phyloP scores from a whole-genome alignment of 495 filamentous ascomycete genomes.

The Hypoxylon perforatum region DNA sequence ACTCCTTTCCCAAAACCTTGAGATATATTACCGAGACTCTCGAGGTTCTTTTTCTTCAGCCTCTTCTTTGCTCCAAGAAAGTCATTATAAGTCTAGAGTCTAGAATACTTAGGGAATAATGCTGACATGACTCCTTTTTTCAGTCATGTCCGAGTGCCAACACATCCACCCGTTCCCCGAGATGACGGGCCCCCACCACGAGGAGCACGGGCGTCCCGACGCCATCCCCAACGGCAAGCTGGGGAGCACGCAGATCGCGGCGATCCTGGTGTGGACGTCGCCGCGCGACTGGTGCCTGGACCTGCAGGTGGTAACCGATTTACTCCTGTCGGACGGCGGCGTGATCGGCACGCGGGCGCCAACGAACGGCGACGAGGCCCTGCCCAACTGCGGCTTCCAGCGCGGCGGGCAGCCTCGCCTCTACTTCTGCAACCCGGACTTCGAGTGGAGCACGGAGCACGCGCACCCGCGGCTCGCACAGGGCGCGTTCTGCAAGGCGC shows the following conservation, averaged over 20 bases:
- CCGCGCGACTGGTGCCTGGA: constrained; percentile 85
- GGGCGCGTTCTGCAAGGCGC: constrained; percentile 78
- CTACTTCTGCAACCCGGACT: constrained; percentile 84
- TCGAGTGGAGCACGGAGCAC: constrained; percentile 81
- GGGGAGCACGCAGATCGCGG: constrained; percentile 69
- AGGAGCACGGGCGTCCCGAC: constrained; percentile 66
- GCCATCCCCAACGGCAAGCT: constrained; percentile 66
- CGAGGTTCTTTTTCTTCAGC: too few relatives aligned
- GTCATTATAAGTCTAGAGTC: too few relatives aligned
- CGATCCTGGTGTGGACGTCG: constrained; percentile 82
- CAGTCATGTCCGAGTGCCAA: constrained; percentile 71
- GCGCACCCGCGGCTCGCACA: constrained; percentile 84
- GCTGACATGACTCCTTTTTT: too few relatives aligned
- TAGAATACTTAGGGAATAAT: too few relatives aligned
- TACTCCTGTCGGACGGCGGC: constrained; percentile 72
- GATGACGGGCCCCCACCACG: constrained; percentile 72
- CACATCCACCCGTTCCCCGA: constrained; percentile 76
- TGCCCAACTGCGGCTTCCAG: constrained; percentile 75
- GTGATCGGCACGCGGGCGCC: constrained; percentile 73
- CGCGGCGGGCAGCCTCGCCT: constrained; percentile 76
- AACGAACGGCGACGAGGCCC: constrained; percentile 58
- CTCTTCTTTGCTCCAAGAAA: too few relatives aligned
- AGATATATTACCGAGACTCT: too few relatives aligned
- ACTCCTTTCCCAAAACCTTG: too few relatives aligned
- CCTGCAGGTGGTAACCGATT: constrained; percentile 74